Evolutionary conservation across 1,284 basidiomycete genomes (phyloP).

Genomic region (Trichosporon ovoides): DNA sequence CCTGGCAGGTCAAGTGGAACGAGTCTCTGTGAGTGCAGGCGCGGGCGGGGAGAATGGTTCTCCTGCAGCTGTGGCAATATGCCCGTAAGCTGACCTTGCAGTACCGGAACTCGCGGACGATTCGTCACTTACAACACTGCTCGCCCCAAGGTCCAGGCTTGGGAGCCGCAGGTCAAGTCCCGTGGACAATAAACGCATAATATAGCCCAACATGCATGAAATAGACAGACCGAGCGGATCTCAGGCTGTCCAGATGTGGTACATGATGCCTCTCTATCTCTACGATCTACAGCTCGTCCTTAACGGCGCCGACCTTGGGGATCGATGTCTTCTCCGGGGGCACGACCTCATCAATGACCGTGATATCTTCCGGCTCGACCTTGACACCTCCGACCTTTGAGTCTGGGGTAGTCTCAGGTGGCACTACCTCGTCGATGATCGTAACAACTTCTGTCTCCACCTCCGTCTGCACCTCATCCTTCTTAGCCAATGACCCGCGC

Average conservation of each 20-base stretch:
- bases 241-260: not conserved
- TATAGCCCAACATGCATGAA: conserved; percentile 7
- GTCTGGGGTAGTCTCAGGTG: no score
- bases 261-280: not conserved
- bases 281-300: conserved; percentile 1
- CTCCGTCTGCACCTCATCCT: not conserved
- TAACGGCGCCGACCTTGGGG: not conserved
- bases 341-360: not conserved
- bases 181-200: conserved; percentile 44
- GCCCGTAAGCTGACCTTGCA: conserved; percentile 11
- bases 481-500: not conserved
- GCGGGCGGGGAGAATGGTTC: no score
- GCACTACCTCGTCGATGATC: no score
- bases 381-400: no score
- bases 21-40: conserved; percentile 56
- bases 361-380: no score
- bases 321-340: not conserved
- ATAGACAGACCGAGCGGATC: not conserved
- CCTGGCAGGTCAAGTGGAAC: conserved; percentile 60
- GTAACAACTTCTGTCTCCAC: not conserved
- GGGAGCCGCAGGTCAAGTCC: conserved; percentile 68
- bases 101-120: conserved; percentile 79
- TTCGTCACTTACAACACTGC: conserved; percentile 83
- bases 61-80: no score
- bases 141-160: conserved; percentile 72